Percentiles rank a stretch among this genome's conserved stretches.
Evolutionary conservation across 2,329 filamentous ascomycete genomes (phyloP).

Genomic region (Kalaharituber pfeilii): DNA sequence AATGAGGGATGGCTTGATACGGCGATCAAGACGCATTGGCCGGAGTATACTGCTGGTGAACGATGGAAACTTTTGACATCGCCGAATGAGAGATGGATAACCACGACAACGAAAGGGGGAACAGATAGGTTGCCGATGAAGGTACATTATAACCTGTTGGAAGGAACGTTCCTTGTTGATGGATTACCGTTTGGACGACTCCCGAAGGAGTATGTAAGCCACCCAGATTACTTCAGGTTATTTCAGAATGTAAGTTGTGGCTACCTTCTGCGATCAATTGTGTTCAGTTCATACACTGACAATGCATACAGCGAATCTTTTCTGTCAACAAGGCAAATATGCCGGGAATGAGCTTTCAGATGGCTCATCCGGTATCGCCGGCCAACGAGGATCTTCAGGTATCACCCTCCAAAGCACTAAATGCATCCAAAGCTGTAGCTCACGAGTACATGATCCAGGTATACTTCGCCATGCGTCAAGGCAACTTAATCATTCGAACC

Average conservation of each 20-base stretch:
- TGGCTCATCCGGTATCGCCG: too few relatives aligned
- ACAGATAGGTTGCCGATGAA: too few relatives aligned
- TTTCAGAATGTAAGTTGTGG: slow-evolving; percentile 36
- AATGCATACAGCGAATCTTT: too few relatives aligned
- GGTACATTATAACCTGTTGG: slow-evolving; percentile 36
- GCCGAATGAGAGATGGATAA: not conserved
- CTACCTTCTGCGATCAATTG: too few relatives aligned
- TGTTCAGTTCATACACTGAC: too few relatives aligned
- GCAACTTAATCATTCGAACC: not conserved
- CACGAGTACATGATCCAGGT: too few relatives aligned
- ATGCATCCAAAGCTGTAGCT: too few relatives aligned
- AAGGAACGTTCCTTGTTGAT: slow-evolving; percentile 36
- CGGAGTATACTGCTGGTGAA: slow-evolving; percentile 19
- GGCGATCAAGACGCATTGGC: slow-evolving; percentile 23
- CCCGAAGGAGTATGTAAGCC: slow-evolving; percentile 30
- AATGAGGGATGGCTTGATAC: slow-evolving; percentile 18
- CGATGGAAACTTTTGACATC: not conserved
- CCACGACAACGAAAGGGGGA: not conserved
- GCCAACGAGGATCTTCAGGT: too few relatives aligned
- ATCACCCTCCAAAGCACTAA: too few relatives aligned
- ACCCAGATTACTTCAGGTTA: slow-evolving; percentile 29
- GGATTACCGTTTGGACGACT: slow-evolving; percentile 34
- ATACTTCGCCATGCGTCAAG: not conserved
- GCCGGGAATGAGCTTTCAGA: too few relatives aligned
- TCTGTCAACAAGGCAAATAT: too few relatives aligned